Percentiles rank a stretch among this genome's conserved stretches.
phyloP scores from a whole-genome alignment of 495 filamentous ascomycete genomes.

The Corynascus novoguineensis region DNA sequence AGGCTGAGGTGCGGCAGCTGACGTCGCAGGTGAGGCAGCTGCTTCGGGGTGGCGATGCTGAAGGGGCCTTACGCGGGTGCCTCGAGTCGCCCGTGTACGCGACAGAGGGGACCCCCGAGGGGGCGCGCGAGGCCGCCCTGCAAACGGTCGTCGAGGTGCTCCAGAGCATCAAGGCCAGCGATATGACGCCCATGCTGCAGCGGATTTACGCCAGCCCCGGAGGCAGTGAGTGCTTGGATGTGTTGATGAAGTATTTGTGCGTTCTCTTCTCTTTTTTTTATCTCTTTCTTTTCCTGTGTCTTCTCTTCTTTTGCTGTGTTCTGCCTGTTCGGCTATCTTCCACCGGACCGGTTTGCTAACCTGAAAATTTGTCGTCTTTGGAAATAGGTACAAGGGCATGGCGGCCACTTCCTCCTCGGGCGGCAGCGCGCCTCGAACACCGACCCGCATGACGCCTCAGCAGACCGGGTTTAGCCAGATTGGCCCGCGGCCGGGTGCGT shows the following conservation, averaged over 20 bases:
- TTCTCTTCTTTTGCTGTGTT: conserved; percentile 6
- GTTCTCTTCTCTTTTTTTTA: conserved; percentile 9
- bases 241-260: conserved; percentile 74
- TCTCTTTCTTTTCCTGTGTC: neutral
- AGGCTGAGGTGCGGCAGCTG: conserved; percentile 65
- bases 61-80: conserved; percentile 73
- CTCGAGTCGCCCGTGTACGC: conserved; percentile 61
- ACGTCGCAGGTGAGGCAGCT: conserved; percentile 77
- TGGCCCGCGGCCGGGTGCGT: conserved; percentile 55
- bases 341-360: neutral
- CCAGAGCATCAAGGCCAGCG: conserved; percentile 81
- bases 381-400: conserved; percentile 76
- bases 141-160: conserved; percentile 80
- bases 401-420: conserved; percentile 34
- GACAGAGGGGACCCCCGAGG: conserved; percentile 45
- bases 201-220: conserved; percentile 65
- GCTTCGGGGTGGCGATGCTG: conserved; percentile 74
- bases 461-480: conserved; percentile 80
- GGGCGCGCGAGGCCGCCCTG: conserved; percentile 69
- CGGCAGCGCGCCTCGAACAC: conserved; percentile 36
- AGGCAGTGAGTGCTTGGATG: conserved; percentile 66
- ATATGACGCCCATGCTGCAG: conserved; percentile 80
- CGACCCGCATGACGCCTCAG: conserved; percentile 63
- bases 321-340: neutral
- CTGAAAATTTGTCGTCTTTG: neutral